A percentile compares a stretch with the other conserved stretches of the same genome.
Evolutionary conservation across 306 rosid genomes (phyloP).

Genomic region (Spatholobus suberectus): DNA sequence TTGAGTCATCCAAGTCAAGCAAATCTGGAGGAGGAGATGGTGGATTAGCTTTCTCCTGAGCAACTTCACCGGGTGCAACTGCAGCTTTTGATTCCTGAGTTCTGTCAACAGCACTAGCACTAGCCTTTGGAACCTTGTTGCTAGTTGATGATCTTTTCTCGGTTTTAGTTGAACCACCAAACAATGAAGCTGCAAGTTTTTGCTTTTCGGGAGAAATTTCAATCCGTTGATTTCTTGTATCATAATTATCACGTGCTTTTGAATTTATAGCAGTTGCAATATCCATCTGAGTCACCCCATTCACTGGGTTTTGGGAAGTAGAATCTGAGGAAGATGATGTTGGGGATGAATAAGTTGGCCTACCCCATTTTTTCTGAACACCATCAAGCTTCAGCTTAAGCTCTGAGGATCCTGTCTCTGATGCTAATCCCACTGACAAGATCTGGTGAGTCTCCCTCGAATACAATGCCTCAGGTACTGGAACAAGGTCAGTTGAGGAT

Average conservation of each 20-base stretch:
- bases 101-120: constrained; percentile 53
- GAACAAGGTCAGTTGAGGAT: constrained; percentile 72
- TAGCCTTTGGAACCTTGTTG: constrained; percentile 57
- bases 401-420: constrained; percentile 63
- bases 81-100: constrained; percentile 59
- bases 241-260: constrained; percentile 57
- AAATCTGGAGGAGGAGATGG: constrained; percentile 78
- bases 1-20: constrained; percentile 74
- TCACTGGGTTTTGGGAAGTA: constrained; percentile 61
- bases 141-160: constrained; percentile 64
- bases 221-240: constrained; percentile 56
- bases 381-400: constrained; percentile 83
- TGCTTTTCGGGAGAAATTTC: constrained; percentile 79
- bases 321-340: constrained; percentile 53
- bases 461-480: constrained; percentile 70
- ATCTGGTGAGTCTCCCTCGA: constrained; percentile 62
- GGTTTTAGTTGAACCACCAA: constrained; percentile 70
- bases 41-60: constrained; percentile 46
- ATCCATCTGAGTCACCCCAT: constrained; percentile 64
- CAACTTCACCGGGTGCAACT: constrained; percentile 39
- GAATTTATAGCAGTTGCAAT: constrained; percentile 45
- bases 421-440: constrained; percentile 51
- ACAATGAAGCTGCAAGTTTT: constrained; percentile 84
- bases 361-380: constrained; percentile 89
- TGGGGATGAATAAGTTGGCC: constrained; percentile 69